Evolutionary conservation across 176 grass and related monocot species (phyloP), one percentile per base, ranked within the genome.

Genomic region (Aegilops tauschii): DNA sequence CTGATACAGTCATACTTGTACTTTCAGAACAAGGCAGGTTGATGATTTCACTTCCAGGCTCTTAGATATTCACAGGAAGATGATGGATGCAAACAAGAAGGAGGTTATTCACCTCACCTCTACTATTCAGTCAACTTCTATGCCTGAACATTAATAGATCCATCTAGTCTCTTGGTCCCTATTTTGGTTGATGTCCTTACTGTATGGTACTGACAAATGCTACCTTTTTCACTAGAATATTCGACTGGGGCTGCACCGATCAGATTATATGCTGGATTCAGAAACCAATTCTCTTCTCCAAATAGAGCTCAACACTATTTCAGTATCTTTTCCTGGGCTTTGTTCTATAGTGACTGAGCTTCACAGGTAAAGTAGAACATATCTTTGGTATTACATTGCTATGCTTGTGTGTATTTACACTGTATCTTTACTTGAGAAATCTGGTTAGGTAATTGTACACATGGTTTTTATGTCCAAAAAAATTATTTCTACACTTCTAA

Each of bases 281-380:
- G 93, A 92, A 86, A 98, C 96, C 27, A 90, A 80, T 50, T 90
- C 90, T 74, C 96, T 96, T 94, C 88, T 95, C 86, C 93, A 98
- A 92, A 92, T 98, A 82, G 96, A 98, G 86, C 92, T 98, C 63
- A 98, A 98, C 82, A 95, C 96, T 25, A 96, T 98, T 90, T 95
- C 93, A 76, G 76, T 90, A 52, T 98, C 96, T 83, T 98, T 96
- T 86, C 59, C 93, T 65, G 96, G 96, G 39, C 96, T 98, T 89
- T 89, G 96, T 74, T 89, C 88, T 34, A 74, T 91, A 84, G 90
- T 98, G 52, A 87, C 86, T 52, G 90, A 94, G 79, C 96, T 98
- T 90, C 93, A 96, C 82, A 95, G 92, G 96, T 98, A 80, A 92
- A 68, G 7, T 86, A 7, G 1, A 61, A 17, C 56, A 59, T 83